Base-by-base conservation (phyloP, 2,329 filamentous ascomycete genomes). In the Xylaria sp. region DNA sequence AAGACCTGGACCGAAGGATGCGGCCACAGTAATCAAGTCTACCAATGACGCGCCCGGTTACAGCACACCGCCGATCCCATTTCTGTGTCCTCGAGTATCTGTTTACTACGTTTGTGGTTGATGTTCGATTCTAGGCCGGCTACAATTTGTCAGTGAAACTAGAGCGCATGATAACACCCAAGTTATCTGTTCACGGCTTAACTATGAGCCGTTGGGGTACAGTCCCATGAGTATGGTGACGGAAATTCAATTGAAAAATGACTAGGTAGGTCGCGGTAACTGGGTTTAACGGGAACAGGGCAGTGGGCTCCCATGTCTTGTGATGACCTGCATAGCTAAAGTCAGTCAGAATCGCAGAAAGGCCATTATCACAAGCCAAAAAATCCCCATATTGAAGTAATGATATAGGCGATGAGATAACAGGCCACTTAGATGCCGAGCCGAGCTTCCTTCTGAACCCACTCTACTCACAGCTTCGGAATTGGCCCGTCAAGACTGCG, bases 351-450 rank as follows among this genome's bases (percentile, higher is more conserved):
- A 37, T 37, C 15, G 9, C 20, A 60, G 46, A 65, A 65, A 51
- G 66, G 34, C 51, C 50, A 57, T 65, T 65, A 52, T 71, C 69
- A 71, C 69, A 71, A 71, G 69, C 69, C 2, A 46, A 46, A 13
- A 68, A 68, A 63, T 39, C 10, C 10, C 31, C 23, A 52, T 25
- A 50, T 13, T 48, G 18, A 10, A 12, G 37, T 12, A 25, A 39
- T 23, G 44, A 65, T 25, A 25, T 13, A 34, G 12, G 50, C 23
- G 39, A 51, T 25, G 58, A 60, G 65, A 56, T 51, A 51, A 52
- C 18, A 52, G 67, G 13, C 64, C 67, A 70, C 52, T 66, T 58
- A 72, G 51, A 60, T 67, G 48, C 59, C 67, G 57, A 65, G 37
- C 67, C 67, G 70, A 70, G 64, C 48, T 60, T 12, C 44, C 20